Conservation (phyloP, 163 green algal species). For the Scenedesmus sp. region DNA sequence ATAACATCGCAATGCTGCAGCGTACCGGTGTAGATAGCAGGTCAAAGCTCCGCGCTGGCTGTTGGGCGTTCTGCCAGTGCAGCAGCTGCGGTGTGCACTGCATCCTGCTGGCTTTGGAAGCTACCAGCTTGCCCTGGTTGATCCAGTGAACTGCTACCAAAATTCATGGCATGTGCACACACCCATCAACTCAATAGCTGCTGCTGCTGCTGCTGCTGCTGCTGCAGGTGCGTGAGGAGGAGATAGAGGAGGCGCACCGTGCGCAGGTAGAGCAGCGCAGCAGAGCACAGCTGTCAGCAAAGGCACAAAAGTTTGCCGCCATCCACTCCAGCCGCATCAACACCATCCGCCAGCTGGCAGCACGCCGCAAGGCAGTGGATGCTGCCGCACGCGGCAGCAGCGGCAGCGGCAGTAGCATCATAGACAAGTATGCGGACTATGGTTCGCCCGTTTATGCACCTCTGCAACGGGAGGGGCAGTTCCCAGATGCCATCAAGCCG, state of each 20-base stretch:
- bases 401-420: conserved; percentile 65
- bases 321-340: conserved; percentile 76
- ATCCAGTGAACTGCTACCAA: too few relatives aligned
- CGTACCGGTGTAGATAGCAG: neutral
- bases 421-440: conserved; percentile 81
- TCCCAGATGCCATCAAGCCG: conserved; percentile 72
- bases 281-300: conserved; percentile 52
- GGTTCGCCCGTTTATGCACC: conserved; percentile 82
- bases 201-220: too few relatives aligned
- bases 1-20: neutral
- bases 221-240: conserved; percentile 73
- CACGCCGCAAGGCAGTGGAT: neutral
- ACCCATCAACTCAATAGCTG: too few relatives aligned
- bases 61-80: neutral
- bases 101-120: neutral
- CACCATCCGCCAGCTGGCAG: conserved; percentile 73
- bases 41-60: neutral
- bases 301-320: conserved; percentile 61
- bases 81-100: neutral
- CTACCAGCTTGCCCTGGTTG: neutral
- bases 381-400: neutral
- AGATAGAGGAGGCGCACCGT: conserved; percentile 68
- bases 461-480: conserved; percentile 75
- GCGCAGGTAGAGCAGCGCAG: conserved; percentile 66
- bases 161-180: neutral